Percentiles rank a stretch among this genome's conserved stretches.
phyloP scores from a whole-genome alignment of 208 protist species.

The Acanthamoeba lenticulata region DNA sequence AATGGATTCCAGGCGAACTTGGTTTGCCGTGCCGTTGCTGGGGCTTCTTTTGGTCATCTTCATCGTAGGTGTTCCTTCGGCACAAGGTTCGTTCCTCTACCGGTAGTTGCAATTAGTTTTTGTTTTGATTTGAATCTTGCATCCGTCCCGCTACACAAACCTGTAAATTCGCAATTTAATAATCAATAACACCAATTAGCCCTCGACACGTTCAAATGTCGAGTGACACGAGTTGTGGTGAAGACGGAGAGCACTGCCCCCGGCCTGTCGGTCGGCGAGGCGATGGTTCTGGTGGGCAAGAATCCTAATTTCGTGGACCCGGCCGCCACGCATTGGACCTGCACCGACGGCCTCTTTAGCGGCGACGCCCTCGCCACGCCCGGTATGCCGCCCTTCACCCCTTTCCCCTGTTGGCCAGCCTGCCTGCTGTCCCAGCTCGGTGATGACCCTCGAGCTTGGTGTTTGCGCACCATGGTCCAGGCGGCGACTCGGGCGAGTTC shows the following conservation, averaged over 20 bases:
- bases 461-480: background rate
- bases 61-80: background rate
- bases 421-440: background rate
- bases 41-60: background rate
- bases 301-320: conserved; percentile 35
- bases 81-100: background rate
- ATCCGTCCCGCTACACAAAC: too few relatives aligned
- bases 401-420: too few relatives aligned
- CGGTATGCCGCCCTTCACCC: background rate
- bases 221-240: background rate
- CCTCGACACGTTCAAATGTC: conserved; percentile 32
- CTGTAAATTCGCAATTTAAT: too few relatives aligned
- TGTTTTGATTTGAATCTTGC: background rate
- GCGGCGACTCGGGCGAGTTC: conserved; percentile 42
- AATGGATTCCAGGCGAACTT: background rate
- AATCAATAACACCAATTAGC: background rate
- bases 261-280: background rate
- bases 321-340: conserved; percentile 10
- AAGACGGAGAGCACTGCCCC: background rate
- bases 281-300: background rate
- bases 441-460: background rate
- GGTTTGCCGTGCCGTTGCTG: background rate
- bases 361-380: conserved; percentile 5
- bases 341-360: background rate
- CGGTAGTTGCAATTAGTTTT: too few relatives aligned